phyloP scores from a whole-genome alignment of 1,284 basidiomycete genomes.

The Pseudozyma hubeiensis region DNA sequence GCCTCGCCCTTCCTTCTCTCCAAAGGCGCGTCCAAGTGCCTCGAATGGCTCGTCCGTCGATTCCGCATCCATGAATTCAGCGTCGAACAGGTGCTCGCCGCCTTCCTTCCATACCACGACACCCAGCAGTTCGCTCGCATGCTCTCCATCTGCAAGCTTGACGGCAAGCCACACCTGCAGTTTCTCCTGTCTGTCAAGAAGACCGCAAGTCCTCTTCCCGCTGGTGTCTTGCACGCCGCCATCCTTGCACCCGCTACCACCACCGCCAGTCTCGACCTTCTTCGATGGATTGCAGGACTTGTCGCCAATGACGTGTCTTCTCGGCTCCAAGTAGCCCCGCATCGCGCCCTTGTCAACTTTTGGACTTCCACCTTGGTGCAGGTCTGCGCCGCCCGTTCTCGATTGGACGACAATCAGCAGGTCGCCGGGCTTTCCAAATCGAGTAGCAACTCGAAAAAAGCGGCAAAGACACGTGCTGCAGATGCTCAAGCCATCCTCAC shows the following conservation, averaged over 20 bases:
- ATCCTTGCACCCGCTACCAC: constrained; percentile 64
- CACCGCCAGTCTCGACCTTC: constrained; percentile 75
- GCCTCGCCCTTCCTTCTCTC: constrained; percentile 86
- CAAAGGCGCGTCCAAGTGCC: constrained; percentile 82
- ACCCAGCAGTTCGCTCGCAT: constrained; percentile 95
- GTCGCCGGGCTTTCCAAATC: constrained; percentile 50
- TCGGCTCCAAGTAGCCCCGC: constrained; percentile 74
- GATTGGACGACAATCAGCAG: constrained; percentile 70
- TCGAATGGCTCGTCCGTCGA: constrained; percentile 94
- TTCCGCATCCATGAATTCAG: constrained; percentile 98
- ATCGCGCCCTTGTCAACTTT: constrained; percentile 84
- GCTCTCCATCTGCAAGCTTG: constrained; percentile 80
- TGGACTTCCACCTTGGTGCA: constrained; percentile 85
- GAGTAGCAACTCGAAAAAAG: constrained; percentile 50
- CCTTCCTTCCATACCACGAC: constrained; percentile 94
- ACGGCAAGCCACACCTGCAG: constrained; percentile 45
- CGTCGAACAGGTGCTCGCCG: constrained; percentile 79
- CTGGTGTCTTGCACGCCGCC: constrained; percentile 56
- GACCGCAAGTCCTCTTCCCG: constrained; percentile 56
- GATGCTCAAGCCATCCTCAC: constrained; percentile 62
- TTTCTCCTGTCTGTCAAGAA: constrained; percentile 61
- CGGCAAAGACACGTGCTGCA: constrained; percentile 38
- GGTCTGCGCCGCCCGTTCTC: constrained; percentile 70
- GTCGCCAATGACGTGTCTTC: constrained; percentile 71
- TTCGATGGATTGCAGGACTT: constrained; percentile 75